Evolutionary conservation across 768 basidiomycete species (phyloP).

Genomic region (Agaricus subrufescens): DNA sequence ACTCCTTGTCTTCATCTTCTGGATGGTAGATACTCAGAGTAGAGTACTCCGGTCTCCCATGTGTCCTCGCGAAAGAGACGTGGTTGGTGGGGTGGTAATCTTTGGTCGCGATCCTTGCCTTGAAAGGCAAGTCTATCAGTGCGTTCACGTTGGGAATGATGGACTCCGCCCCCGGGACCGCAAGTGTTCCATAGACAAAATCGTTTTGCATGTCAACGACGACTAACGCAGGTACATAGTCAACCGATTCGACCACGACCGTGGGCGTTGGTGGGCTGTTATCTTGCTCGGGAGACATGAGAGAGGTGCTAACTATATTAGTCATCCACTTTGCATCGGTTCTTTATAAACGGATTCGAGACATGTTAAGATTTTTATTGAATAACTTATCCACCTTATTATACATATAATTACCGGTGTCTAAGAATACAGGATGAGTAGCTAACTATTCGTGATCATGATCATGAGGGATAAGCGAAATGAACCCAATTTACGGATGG

Average conservation of each 20-base stretch:
- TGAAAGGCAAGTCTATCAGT: constrained; percentile 57
- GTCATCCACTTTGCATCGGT: no score
- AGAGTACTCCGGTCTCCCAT: constrained; percentile 29
- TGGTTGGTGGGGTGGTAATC: constrained; percentile 61
- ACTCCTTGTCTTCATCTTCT: constrained; percentile 24
- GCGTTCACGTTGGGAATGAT: constrained; percentile 53
- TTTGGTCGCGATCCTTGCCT: constrained; percentile 45
- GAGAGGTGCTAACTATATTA: background rate
- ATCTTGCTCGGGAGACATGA: background rate
- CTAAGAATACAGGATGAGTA: no score
- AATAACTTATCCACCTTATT: no score
- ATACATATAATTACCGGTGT: no score
- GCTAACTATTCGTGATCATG: no score
- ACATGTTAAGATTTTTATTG: no score
- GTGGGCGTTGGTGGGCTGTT: background rate
- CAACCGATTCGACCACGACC: constrained; percentile 9
- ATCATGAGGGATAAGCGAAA: no score
- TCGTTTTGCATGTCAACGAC: constrained; percentile 84
- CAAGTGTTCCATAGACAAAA: constrained; percentile 72
- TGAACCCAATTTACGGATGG: no score
- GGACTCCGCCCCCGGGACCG: constrained; percentile 55
- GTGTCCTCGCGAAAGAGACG: constrained; percentile 63
- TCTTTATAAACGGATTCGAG: no score
- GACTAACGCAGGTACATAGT: constrained; percentile 49
- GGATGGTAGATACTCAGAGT: constrained; percentile 39